Evolutionary conservation across 805 yeast genomes (phyloP), one percentile per base, ranked within the genome.

Genomic region (Starmerella riodocensis): DNA sequence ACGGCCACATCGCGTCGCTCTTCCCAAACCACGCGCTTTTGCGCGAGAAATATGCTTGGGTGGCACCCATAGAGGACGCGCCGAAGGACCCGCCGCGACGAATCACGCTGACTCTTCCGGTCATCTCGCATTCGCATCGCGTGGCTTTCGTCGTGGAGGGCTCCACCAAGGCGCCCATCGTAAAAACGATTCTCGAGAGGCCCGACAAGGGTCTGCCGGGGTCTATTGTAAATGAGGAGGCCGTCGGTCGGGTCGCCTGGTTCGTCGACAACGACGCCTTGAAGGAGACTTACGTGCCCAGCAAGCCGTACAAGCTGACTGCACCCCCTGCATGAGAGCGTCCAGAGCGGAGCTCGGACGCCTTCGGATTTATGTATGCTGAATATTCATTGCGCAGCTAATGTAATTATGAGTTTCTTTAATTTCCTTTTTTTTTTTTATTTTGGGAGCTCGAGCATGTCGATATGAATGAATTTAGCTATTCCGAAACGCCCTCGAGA

Each of bases 161-260:
- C 50, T 74, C 86, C 32, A 83, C 93, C 19, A 88, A 88, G 62
- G 95, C 95, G 3, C 94, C 94, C 3, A 77, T 88, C 38, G 72
- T 88, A 56, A 77, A 83, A 56, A 81, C 78, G 11, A 86, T 88
- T 41, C 80, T 88, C 84, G 97, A 88, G 63, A 73, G 95, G 56
- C 96, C 96, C 3, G 97, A 91, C 57, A 85, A 85, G 65, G 95
- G 94, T 1, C 69, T 88, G 43, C 98, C 98, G 27, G 80, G 91
- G 45, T 76, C 91, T 44, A 78, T 88, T 42, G 94, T 88, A 40
- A 86, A 86, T 56, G 96, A 85, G 61, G 81, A 82, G 23, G 94
- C 95, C n/a, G 94, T 94, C 1, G 96, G 96, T 13, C 78, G 80
- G 61, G 94, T 88, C 4, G 74, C 86, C 6, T 88, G 98, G 98